A percentile compares a stretch with the other conserved stretches of the same genome.
Evolutionary conservation across 2,329 filamentous ascomycete genomes (phyloP).

Genomic region (Trichophaea hybrida): DNA sequence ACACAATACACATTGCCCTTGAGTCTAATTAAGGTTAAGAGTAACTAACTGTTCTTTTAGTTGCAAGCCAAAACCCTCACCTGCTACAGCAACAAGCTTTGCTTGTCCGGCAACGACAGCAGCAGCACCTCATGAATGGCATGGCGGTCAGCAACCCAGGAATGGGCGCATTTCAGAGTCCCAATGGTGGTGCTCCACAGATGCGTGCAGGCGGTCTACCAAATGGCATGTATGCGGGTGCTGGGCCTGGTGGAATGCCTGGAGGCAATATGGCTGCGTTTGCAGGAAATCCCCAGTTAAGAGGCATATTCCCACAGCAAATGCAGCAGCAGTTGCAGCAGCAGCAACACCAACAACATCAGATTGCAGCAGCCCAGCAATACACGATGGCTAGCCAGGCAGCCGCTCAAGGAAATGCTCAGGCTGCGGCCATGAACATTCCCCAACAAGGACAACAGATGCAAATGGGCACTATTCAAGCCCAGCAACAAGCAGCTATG

Average conservation of each 20-base stretch:
- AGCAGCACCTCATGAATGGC: conserved; percentile 25
- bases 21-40: conserved; percentile 26
- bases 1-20: not conserved
- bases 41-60: conserved; percentile 31
- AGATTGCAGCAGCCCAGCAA: conserved; percentile 31
- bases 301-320: conserved; percentile 32
- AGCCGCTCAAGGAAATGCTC: conserved; percentile 24
- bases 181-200: conserved; percentile 19
- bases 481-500: conserved; percentile 27
- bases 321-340: conserved; percentile 33
- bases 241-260: conserved; percentile 18
- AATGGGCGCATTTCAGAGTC: conserved; percentile 17
- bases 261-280: conserved; percentile 20
- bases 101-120: conserved; percentile 31
- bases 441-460: conserved; percentile 29
- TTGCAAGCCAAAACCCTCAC: conserved; percentile 30
- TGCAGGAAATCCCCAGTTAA: conserved; percentile 28
- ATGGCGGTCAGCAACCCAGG: conserved; percentile 18
- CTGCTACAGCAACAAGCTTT: conserved; percentile 25
- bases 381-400: conserved; percentile 26
- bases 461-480: conserved; percentile 29
- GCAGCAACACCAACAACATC: conserved; percentile 31
- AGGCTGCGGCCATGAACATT: conserved; percentile 29
- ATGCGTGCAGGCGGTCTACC: conserved; percentile 19
- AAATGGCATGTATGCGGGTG: conserved; percentile 23